Evolutionary conservation across 1,139 yeast genomes (phyloP), one percentile per base, ranked within the genome.

Genomic region (Candida dubliniensis): DNA sequence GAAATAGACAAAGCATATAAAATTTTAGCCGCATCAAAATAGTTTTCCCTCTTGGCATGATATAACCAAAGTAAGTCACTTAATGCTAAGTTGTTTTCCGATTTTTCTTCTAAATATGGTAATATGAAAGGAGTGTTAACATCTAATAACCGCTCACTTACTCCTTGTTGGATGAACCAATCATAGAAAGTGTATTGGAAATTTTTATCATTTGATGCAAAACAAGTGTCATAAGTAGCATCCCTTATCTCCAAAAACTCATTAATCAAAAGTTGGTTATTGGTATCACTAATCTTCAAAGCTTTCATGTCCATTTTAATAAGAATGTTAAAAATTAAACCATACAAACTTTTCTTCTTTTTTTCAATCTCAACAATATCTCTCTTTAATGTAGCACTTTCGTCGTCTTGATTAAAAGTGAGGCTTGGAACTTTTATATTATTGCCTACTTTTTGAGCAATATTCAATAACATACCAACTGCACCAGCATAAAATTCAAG

Each of bases 121-220:
- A 88, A 71, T 36, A 93, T 81, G 57, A 74, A 91, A 9, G 93
- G 89, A 0, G 98, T 88, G 44, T 86, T 85, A 48, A 91, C 76
- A 41, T 85, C 88, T 51, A 93, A 71, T 37, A 95, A 70, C 47
- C 90, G 78, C 45, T 86, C 95, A 49, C 87, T 84, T 31, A 82
- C 77, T 2, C 89, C 91, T 59, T 87, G 87, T 37, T 76, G 69
- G 34, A 90, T 83, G 56, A 89, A 84, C 98, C 99, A 95, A 59
- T 88, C 95, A 62, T 95, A 95, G 53, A 93, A 80, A 52, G 87
- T 87, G 63, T 84, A 89, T 53, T 95, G 99, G 74, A 95, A 95
- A 12, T 81, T 63, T 57, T 84, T 88, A 58, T 93, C 98, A 40
- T 77, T 74, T 40, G 86, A 84, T 11, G 79, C 77, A 57, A 89